Percentiles rank a stretch among this genome's conserved stretches.
phyloP scores from a whole-genome alignment of 129 eudicot genomes.

The Dittrichia graveolens region DNA sequence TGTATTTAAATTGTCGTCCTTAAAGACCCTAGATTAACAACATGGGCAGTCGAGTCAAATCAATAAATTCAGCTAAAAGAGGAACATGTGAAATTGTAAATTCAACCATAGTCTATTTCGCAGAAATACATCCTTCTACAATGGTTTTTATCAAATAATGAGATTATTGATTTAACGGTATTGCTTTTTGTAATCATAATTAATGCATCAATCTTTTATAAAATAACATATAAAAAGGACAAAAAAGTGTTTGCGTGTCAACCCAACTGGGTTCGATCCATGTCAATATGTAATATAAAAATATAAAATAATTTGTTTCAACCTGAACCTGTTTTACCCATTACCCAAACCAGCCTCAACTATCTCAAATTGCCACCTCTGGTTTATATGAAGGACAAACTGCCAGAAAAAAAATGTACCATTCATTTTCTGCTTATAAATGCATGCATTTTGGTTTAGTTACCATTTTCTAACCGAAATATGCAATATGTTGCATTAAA shows the following conservation, averaged over 20 bases:
- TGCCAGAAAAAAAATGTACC: neutral
- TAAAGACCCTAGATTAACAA: neutral
- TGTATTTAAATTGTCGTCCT: neutral
- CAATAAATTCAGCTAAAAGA: neutral
- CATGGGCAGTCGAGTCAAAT: neutral
- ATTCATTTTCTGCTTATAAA: neutral
- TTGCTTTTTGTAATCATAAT: neutral
- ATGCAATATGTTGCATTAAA: neutral
- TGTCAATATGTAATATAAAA: neutral
- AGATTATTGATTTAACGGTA: neutral
- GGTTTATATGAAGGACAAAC: neutral
- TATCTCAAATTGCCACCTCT: neutral
- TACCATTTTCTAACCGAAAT: neutral
- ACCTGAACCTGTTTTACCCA: neutral
- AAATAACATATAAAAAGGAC: neutral
- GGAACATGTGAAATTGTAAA: neutral
- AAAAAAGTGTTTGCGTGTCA: neutral
- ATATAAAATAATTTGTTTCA: neutral
- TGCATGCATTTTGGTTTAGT: neutral
- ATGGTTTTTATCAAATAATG: neutral
- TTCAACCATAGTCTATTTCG: neutral
- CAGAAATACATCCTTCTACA: neutral
- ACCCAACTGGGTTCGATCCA: neutral
- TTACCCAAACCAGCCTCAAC: too few species aligned
- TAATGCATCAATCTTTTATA: neutral